A percentile compares a stretch with the other conserved stretches of the same genome.
phyloP scores from a whole-genome alignment of 2,329 filamentous ascomycete genomes.

The Arthrobotrys iridis region DNA sequence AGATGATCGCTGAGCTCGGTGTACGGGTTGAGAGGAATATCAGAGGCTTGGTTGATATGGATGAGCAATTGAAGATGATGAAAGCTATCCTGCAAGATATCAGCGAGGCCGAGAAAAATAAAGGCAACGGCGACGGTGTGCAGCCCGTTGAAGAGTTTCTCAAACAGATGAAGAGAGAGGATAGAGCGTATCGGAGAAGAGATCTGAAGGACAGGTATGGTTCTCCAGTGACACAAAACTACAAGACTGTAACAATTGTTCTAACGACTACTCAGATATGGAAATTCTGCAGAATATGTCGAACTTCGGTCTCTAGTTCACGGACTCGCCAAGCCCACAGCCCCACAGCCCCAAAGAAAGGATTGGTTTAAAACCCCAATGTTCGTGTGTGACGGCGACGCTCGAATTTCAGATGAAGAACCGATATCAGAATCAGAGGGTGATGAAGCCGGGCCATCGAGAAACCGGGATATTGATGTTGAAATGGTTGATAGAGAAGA shows the following conservation, averaged over 20 bases:
- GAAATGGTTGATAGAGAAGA: conserved; percentile 33
- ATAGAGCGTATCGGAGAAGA: conserved; percentile 23
- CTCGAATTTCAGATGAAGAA: conserved; percentile 42
- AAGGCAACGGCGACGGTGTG: conserved; percentile 29
- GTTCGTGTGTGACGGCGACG: conserved; percentile 33
- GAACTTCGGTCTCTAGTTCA: conserved; percentile 35
- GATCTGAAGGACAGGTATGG: conserved; percentile 45
- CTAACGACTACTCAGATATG: conserved; percentile 18
- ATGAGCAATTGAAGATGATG: conserved; percentile 31
- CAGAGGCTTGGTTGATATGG: conserved; percentile 39
- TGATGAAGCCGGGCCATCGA: neutral
- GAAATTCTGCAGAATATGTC: conserved; percentile 41
- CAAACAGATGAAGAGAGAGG: conserved; percentile 5
- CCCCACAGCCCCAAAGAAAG: conserved; percentile 38
- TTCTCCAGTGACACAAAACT: neutral
- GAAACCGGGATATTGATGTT: conserved; percentile 5
- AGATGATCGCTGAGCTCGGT: conserved; percentile 34
- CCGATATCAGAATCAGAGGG: conserved; percentile 36
- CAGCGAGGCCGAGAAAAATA: conserved; percentile 19
- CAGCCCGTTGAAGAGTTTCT: conserved; percentile 40
- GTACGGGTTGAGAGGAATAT: conserved; percentile 44
- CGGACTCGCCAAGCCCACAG: conserved; percentile 26
- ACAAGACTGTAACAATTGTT: neutral
- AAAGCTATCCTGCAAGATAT: conserved; percentile 31
- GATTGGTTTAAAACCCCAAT: conserved; percentile 50